Evolutionary conservation across 192 early-diverging fungal genomes (phyloP), one percentile per base, ranked within the genome.

Genomic region (Coemansia sp.): DNA sequence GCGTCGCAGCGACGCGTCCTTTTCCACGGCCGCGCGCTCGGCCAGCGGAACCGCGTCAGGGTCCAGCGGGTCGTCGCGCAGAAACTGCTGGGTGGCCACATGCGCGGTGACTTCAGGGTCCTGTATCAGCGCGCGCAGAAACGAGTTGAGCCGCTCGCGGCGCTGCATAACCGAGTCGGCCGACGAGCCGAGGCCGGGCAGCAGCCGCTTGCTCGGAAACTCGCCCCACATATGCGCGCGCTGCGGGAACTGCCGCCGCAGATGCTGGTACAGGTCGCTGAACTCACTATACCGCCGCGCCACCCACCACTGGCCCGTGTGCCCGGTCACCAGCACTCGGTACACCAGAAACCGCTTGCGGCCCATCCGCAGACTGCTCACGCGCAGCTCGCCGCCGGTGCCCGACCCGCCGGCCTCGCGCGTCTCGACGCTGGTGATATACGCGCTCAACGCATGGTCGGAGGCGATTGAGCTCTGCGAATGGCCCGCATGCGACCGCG

Each of bases 251-350:
- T 45, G 52, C 26, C 71, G 60, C 12, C 65, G 64, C 39, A 75
- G 61, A 0, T 53, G 32, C 53, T 67, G 65, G 44, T 60, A 58
- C 11, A 75, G 65, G 11, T 66, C 70, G 31, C 60, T 45, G 56
- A 74, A 74, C 60, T 74, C 70, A 56, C 60, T 74, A 53, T 74
- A 74, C 35, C 70, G 54, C 28, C 60, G 59, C 21, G 52, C 60
- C 38, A 67, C 60, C 70, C 70, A 67, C 70, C 70, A 74, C 45
- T 69, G 72, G n/a, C 57, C 58, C 9, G 51, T 57, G 31, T 32
- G 61, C 11, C 72, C 66, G 8, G 65, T 58, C 14, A 75, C 66
- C 23, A 64, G 72, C 38, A 75, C 62, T 8, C 72, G 66, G 45
- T 75, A 75, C 17, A 68, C 62, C 10, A 75, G 62, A 51, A 58